phyloP scores from a whole-genome alignment of 2,329 filamentous ascomycete species.

The Neonectria faginata region DNA sequence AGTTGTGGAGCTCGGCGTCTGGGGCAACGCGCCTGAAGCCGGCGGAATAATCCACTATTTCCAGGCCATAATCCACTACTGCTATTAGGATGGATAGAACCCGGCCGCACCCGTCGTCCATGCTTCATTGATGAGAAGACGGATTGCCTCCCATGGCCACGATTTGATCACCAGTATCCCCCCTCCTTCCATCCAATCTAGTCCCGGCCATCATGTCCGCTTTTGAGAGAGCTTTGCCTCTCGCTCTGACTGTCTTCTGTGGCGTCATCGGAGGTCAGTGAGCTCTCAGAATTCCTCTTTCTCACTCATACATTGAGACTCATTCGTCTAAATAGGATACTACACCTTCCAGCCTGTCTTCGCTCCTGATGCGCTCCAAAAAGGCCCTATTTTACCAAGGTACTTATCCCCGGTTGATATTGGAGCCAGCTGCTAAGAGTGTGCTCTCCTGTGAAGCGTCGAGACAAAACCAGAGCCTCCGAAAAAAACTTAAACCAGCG shows the following conservation, averaged over 20 bases:
- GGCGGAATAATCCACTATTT: conserved; percentile 14
- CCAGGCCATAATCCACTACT: conserved; percentile 12
- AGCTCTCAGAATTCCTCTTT: not conserved
- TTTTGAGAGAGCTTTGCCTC: conserved; percentile 51
- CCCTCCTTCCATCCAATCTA: not conserved
- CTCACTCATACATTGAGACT: conserved; percentile 14
- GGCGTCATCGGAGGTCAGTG: conserved; percentile 53
- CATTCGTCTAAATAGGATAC: conserved; percentile 44
- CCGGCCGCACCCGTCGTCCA: not conserved
- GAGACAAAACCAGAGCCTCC: conserved; percentile 23
- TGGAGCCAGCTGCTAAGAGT: not conserved
- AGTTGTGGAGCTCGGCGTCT: conserved; percentile 23
- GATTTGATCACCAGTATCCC: not conserved
- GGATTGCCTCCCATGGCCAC: not conserved
- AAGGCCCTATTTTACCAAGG: conserved; percentile 27
- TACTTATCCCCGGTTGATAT: conserved; percentile 3
- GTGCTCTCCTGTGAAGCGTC: conserved; percentile 16
- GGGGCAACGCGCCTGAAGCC: conserved; percentile 15
- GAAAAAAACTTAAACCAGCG: conserved; percentile 27
- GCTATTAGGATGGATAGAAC: too few relatives aligned
- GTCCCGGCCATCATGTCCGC: conserved; percentile 46
- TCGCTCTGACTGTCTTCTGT: conserved; percentile 52
- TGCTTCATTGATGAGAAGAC: not conserved
- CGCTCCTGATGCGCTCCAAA: conserved; percentile 38
- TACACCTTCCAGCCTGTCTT: conserved; percentile 55